Percentiles rank a stretch among this genome's conserved stretches.
phyloP scores from a whole-genome alignment of 208 protist genomes.

The Polymyxa betae region DNA sequence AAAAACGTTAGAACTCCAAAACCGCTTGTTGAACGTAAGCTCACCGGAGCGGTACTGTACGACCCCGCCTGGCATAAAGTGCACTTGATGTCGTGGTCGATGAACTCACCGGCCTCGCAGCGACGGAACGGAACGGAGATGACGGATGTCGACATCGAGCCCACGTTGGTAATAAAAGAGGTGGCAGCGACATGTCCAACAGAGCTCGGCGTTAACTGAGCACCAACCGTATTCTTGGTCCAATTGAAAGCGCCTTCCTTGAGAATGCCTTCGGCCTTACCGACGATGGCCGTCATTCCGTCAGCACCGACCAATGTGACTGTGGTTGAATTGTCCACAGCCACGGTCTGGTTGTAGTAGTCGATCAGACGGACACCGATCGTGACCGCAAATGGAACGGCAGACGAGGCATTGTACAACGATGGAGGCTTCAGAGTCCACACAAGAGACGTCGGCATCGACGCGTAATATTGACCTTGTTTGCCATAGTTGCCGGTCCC shows the following conservation, averaged over 20 bases:
- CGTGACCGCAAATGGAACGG: not conserved
- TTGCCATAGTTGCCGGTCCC: not conserved
- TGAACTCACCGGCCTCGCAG: slow-evolving; percentile 20
- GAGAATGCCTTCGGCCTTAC: not conserved
- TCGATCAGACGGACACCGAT: not conserved
- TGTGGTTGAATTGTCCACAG: not conserved
- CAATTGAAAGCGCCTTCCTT: not conserved
- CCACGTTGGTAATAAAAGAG: not conserved
- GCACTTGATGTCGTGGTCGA: not conserved
- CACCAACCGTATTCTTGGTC: not conserved
- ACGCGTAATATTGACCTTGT: not conserved
- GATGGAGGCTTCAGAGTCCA: not conserved
- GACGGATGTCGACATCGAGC: not conserved
- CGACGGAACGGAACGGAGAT: not conserved
- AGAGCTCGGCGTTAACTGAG: not conserved
- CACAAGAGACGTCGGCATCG: not conserved
- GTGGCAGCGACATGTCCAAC: not conserved
- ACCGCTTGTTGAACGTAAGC: no score
- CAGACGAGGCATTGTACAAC: not conserved
- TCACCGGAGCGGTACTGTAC: no score
- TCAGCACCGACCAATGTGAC: not conserved
- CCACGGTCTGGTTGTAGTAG: not conserved
- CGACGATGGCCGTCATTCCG: not conserved
- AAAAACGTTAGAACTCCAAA: no score
- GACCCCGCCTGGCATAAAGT: not conserved